Evolutionary conservation across 2,329 filamentous ascomycete species (phyloP).

Genomic region (Phaeosphaeria sp.): DNA sequence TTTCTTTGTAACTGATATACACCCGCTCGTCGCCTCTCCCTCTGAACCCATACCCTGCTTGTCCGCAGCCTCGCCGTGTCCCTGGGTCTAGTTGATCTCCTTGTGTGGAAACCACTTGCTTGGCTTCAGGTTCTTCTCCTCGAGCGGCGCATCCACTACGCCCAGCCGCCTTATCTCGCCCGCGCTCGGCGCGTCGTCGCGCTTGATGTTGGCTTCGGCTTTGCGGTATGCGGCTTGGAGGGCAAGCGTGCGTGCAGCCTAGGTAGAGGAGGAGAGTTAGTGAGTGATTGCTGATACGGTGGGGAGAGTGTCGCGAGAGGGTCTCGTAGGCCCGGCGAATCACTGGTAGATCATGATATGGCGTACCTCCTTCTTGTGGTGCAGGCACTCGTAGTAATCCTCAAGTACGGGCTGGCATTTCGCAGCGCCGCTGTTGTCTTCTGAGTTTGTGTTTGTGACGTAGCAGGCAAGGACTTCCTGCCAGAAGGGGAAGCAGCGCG

Average conservation of each 20-base stretch:
- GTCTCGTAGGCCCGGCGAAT: not conserved
- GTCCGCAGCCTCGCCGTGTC: not conserved
- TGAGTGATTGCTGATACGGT: too few species aligned
- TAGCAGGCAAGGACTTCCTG: slow-evolving; percentile 99
- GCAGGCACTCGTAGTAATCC: slow-evolving; percentile 98
- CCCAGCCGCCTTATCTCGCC: slow-evolving; percentile 89
- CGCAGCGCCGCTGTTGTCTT: slow-evolving; percentile 80
- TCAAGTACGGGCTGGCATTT: slow-evolving; percentile 87
- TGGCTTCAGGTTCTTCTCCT: slow-evolving; percentile 65
- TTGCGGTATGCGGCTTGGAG: slow-evolving; percentile 87
- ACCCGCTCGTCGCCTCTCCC: not conserved
- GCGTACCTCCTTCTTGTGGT: slow-evolving; percentile 97
- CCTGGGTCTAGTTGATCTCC: slow-evolving; percentile 43
- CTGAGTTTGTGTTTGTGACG: slow-evolving; percentile 85
- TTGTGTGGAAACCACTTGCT: slow-evolving; percentile 52
- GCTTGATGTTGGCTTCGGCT: slow-evolving; percentile 72
- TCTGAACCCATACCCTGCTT: not conserved
- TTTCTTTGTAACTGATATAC: not conserved
- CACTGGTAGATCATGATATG: not conserved
- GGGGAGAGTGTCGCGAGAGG: slow-evolving; percentile 1
- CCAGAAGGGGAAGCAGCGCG: slow-evolving; percentile 98
- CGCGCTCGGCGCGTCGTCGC: slow-evolving; percentile 81
- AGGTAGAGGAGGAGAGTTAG: not conserved
- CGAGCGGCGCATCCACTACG: slow-evolving; percentile 76
- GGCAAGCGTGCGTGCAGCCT: slow-evolving; percentile 76